Evolutionary conservation across 2,329 filamentous ascomycete species (phyloP).

Genomic region (Xylariaceae sp.): DNA sequence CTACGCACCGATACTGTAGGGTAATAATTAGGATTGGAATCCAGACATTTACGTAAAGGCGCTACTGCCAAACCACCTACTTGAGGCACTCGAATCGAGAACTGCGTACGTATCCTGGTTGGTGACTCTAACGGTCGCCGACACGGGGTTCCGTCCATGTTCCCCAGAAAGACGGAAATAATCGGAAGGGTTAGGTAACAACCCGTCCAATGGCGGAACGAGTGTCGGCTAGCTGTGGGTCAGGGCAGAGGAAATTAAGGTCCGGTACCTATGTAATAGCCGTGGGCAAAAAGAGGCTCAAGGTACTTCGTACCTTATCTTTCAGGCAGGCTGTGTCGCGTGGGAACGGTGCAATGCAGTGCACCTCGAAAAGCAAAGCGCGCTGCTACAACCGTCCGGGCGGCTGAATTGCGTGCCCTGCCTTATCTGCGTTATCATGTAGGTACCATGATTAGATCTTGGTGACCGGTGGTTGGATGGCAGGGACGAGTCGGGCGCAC

Average conservation of each 20-base stretch:
- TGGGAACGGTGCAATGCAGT: background rate
- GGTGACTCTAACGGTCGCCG: background rate
- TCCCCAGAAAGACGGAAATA: slow-evolving; percentile 31
- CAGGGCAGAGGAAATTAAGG: background rate
- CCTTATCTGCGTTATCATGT: too few species aligned
- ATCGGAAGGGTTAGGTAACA: slow-evolving; percentile 20
- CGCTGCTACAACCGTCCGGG: too few species aligned
- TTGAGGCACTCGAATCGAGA: slow-evolving; percentile 4
- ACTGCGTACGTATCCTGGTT: slow-evolving; percentile 5
- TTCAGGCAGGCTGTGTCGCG: too few species aligned
- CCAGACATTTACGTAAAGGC: slow-evolving; percentile 13
- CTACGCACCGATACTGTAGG: too few species aligned
- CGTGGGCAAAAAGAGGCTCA: background rate
- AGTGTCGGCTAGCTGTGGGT: slow-evolving; percentile 25
- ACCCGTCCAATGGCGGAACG: background rate
- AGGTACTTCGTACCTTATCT: too few species aligned
- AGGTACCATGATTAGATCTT: too few species aligned
- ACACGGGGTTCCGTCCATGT: background rate
- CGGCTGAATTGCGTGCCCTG: too few species aligned
- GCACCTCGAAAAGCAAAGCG: too few species aligned
- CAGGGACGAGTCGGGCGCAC: too few species aligned
- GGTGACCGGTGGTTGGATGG: too few species aligned
- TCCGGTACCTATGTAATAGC: background rate
- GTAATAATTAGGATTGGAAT: too few species aligned
- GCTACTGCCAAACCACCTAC: background rate